A percentile compares a stretch with the other conserved stretches of the same genome.
These are phyloP conservation scores for Fusarium paranaense DNA, from an alignment of 2,329 filamentous ascomycete genomes.

Conservation along the genomic window DNA sequence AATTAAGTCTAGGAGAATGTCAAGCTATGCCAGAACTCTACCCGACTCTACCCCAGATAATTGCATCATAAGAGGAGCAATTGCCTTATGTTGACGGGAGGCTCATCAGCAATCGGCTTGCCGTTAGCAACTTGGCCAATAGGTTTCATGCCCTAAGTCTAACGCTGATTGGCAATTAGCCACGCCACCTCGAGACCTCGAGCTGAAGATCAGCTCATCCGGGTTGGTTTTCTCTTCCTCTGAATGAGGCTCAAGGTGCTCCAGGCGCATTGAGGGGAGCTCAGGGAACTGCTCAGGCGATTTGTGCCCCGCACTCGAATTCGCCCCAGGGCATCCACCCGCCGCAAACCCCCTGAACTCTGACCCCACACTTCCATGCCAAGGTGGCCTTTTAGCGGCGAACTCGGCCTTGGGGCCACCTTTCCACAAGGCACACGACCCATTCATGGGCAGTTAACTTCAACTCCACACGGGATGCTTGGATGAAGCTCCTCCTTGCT, in stretches of 20 bases:
- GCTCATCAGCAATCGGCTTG: not conserved
- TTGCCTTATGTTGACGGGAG: not conserved
- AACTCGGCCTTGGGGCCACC: slow-evolving; percentile 48
- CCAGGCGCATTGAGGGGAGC: not conserved
- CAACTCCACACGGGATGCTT: slow-evolving; percentile 34
- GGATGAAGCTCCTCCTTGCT: slow-evolving; percentile 35
- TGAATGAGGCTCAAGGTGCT: not conserved
- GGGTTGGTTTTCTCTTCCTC: not conserved
- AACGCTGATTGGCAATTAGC: not conserved
- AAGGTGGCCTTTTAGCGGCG: slow-evolving; percentile 31
- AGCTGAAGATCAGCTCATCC: not conserved
- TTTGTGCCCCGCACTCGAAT: slow-evolving; percentile 41
- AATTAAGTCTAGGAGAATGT: not conserved
- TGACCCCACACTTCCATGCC: slow-evolving; percentile 40
- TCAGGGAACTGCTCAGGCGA: slow-evolving; percentile 17
- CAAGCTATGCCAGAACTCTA: not conserved
- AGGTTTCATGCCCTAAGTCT: not conserved
- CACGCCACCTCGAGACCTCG: not conserved
- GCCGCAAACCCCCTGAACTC: slow-evolving; percentile 33
- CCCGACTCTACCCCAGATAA: not conserved
- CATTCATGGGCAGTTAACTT: slow-evolving; percentile 9
- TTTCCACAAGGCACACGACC: slow-evolving; percentile 50
- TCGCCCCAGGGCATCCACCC: slow-evolving; percentile 25
- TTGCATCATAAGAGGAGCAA: not conserved
- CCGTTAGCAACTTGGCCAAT: not conserved